Percentiles rank a stretch among this genome's conserved stretches.
These are phyloP conservation scores for Sphaerulina populicola DNA, from an alignment of 2,329 filamentous ascomycete genomes.

Conservation along the genomic window DNA sequence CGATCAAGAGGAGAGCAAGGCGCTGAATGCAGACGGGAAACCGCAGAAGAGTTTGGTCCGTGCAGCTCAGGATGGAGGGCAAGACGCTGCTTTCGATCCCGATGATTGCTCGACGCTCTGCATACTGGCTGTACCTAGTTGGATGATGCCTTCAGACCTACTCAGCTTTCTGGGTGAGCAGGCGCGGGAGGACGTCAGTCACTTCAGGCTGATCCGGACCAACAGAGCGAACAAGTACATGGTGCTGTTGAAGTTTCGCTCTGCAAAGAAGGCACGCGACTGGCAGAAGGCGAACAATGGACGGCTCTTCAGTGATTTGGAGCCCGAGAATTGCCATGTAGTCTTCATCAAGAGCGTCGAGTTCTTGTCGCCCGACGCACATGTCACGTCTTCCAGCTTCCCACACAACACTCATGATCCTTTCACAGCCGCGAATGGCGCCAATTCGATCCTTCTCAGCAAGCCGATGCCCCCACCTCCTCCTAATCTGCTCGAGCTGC, in stretches of 20 bases:
- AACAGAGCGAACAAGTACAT: slow-evolving; percentile 84
- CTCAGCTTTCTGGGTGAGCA: slow-evolving; percentile 83
- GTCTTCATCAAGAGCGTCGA: slow-evolving; percentile 90
- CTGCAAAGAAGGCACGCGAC: slow-evolving; percentile 60
- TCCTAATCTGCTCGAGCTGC: slow-evolving; percentile 77
- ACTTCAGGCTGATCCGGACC: slow-evolving; percentile 91
- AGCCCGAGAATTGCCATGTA: slow-evolving; percentile 90
- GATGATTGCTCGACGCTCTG: slow-evolving; percentile 79
- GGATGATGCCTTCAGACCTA: slow-evolving; percentile 84
- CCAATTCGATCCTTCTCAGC: slow-evolving; percentile 28
- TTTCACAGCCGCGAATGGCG: slow-evolving; percentile 40
- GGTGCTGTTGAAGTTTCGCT: slow-evolving; percentile 88
- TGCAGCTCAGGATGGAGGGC: slow-evolving; percentile 9
- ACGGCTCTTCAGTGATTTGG: slow-evolving; percentile 64
- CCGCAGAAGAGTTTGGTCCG: slow-evolving; percentile 31
- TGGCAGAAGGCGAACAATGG: slow-evolving; percentile 89
- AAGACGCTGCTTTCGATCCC: slow-evolving; percentile 34
- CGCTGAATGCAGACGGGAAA: slow-evolving; percentile 46
- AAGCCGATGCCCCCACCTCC: slow-evolving; percentile 66
- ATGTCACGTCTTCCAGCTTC: slow-evolving; percentile 47
- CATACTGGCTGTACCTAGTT: slow-evolving; percentile 88
- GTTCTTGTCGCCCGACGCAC: slow-evolving; percentile 56
- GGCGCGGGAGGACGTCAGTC: slow-evolving; percentile 77
- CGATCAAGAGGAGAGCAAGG: slow-evolving; percentile 66
- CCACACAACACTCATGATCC: slow-evolving; percentile 55